Evolutionary conservation across 805 yeast genomes (phyloP), one percentile per base, ranked within the genome.

Genomic region (Kodamaea jinghongensis): DNA sequence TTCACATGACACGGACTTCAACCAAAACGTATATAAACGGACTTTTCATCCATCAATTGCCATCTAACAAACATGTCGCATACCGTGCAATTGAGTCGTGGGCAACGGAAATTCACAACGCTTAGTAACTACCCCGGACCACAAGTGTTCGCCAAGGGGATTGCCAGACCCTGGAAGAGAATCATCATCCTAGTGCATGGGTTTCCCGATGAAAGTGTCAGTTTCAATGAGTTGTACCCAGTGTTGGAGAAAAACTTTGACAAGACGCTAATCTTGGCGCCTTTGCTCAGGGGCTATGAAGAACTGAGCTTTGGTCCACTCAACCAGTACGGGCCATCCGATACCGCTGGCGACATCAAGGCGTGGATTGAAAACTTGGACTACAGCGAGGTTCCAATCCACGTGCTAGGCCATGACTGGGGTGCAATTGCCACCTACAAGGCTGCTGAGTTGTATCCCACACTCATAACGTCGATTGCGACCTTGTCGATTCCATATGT

Each of bases 321-420:
- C 4, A 23, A 40, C 22, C 58, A 58, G 27, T 63, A 66, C 45
- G 48, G 51, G 16, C 44, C 63, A 27, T 31, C 43, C 14, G 59
- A 64, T 41, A 39, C 65, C 8, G 71, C 72, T 4, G 44, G 45
- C 4, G 73, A 68, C 42, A 56, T 67, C 17, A 37, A 42, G 34
- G 54, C 56, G 27, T 68, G 70, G 65, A 63, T 65, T 28, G 36
- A 34, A 16, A 38, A 44, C 34, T 38, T 63, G 56, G 17, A 41
- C 34, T 37, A 38, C 14, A 32, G 34, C 9, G 31, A 39, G 9
- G 43, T 51, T 12, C 64, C 67, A 2, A 62, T 67, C 8, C 70
- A 67, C 45, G 41, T 68, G 27, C 56, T 68, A 11, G 72, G 72
- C 16, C 73, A 68, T 46, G 73, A 68, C 47, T 68, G 73, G 73